Evolutionary conservation across 2,329 filamentous ascomycete species (phyloP).

Genomic region (Graphiopsis chlorocephala): DNA sequence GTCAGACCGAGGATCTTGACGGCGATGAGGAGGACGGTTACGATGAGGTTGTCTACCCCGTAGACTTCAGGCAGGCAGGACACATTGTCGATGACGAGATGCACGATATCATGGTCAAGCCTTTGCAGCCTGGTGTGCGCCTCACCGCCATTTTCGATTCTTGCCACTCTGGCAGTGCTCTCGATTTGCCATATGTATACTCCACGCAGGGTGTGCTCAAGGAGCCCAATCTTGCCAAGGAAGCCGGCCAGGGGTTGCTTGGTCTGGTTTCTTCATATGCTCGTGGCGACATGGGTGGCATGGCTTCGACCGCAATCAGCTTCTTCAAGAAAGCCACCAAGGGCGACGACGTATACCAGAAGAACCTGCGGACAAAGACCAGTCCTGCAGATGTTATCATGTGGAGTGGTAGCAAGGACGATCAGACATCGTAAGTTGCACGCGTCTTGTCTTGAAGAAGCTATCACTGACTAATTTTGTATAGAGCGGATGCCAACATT

Average conservation of each 20-base stretch:
- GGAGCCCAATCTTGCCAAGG: constrained; percentile 77
- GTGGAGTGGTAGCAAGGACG: constrained; percentile 96
- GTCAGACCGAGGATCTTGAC: constrained; percentile 76
- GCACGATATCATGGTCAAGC: constrained; percentile 73
- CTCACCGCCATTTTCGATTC: constrained; percentile 79
- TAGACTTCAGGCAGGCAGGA: constrained; percentile 75
- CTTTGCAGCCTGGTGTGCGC: constrained; percentile 78
- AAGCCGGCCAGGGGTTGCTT: constrained; percentile 70
- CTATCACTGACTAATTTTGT: neutral
- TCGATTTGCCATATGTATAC: constrained; percentile 78
- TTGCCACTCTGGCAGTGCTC: constrained; percentile 73
- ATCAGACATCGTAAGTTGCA: constrained; percentile 77
- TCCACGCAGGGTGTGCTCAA: constrained; percentile 77
- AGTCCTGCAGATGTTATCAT: constrained; percentile 94
- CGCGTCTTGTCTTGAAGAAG: neutral
- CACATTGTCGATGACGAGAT: constrained; percentile 83
- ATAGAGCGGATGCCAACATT: constrained; percentile 85
- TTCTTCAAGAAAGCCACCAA: constrained; percentile 84
- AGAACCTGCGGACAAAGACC: constrained; percentile 83
- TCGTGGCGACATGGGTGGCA: constrained; percentile 76
- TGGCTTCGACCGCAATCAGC: constrained; percentile 74
- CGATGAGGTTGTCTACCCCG: constrained; percentile 80
- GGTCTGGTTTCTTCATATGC: constrained; percentile 74
- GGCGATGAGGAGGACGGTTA: constrained; percentile 80
- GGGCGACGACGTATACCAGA: constrained; percentile 75